Evolutionary conservation across 2,329 filamentous ascomycete genomes (phyloP).

Genomic region (Penicillium sp.): DNA sequence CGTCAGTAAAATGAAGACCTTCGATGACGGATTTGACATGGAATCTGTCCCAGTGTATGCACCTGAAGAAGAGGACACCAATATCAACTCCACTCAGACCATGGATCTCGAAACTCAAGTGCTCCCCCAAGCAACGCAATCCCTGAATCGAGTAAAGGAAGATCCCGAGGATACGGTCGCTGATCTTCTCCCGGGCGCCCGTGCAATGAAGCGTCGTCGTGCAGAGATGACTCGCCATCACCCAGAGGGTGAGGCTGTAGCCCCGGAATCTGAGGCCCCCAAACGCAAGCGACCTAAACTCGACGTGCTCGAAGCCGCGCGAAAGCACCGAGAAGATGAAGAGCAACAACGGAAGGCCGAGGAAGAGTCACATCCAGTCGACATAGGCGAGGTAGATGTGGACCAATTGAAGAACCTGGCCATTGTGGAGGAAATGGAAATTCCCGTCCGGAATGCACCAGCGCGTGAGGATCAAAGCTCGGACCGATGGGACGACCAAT

Average conservation of each 20-base stretch:
- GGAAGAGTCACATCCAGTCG: constrained; percentile 55
- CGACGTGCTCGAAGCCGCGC: constrained; percentile 67
- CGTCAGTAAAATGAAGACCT: constrained; percentile 66
- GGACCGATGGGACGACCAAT: constrained; percentile 77
- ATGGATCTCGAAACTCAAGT: constrained; percentile 23
- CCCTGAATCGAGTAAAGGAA: constrained; percentile 27
- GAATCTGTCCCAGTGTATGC: constrained; percentile 41
- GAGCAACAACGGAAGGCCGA: constrained; percentile 45
- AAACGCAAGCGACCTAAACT: constrained; percentile 59
- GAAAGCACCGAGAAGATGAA: constrained; percentile 59
- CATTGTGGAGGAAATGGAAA: constrained; percentile 72
- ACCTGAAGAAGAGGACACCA: constrained; percentile 28
- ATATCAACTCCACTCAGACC: constrained; percentile 15
- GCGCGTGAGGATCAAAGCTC: constrained; percentile 43
- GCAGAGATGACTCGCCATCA: constrained; percentile 59
- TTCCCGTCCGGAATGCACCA: constrained; percentile 46
- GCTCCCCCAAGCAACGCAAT: constrained; percentile 29
- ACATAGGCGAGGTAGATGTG: constrained; percentile 65
- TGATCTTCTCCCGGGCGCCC: constrained; percentile 71
- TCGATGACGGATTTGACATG: constrained; percentile 61
- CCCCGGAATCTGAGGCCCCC: constrained; percentile 30
- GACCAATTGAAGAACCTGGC: constrained; percentile 71
- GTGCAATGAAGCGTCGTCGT: constrained; percentile 75
- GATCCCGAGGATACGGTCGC: constrained; percentile 61
- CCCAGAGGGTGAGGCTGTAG: constrained; percentile 24